Base-by-base conservation (phyloP, 2,329 filamentous ascomycete genomes). In the Colletotrichum filicis region DNA sequence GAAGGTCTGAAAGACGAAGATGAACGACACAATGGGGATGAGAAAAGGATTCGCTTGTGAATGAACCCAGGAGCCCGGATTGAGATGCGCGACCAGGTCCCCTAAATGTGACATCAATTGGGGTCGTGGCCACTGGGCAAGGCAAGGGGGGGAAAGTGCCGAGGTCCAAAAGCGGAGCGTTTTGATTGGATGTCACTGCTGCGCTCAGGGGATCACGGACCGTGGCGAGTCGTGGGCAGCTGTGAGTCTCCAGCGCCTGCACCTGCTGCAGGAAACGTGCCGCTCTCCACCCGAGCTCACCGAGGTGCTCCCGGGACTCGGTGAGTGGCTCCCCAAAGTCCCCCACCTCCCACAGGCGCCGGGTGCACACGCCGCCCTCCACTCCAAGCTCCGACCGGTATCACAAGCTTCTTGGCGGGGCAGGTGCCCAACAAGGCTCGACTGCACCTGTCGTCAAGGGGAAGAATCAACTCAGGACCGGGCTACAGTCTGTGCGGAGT, bases 351-450 rank as follows among this genome's bases (percentile, higher is more conserved):
- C 37, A 30, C 57, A 6, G 37, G 26, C 16, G 35, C 35, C 59
- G 32, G 32, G 24, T 30, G 59, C 58, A 61, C 24, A 9, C 26
- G 32, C 46, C 7, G 5, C 30, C 26, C 30, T 59, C 56, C 56
- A 28, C 46, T 26, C 32, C 60, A 16, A 22, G 63, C 64, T 32
- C 68, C 28, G 46, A 30, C 66, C 35, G 66, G 56, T 28, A 62
- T 71, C 71, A 73, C 71, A 71, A 73, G 71, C 71, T 58, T 70
- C 52, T 70, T 60, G 66, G 56, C 60, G 37, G 28, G 2, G 22
- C 37, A 16, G n/a, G 4, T 3, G 5, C 59, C 59, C 19, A 12
- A 8, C 16, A 22, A 22, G 19, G 28, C 30, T 32, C 55, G 12
- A 32, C 55, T 30, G 32, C 28, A 58, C 19, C 30, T n/a, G 56